These are phyloP conservation scores for Taiozyma sp. DNA, from an alignment of 1,139 yeast genomes.

Conservation along the genomic window DNA sequence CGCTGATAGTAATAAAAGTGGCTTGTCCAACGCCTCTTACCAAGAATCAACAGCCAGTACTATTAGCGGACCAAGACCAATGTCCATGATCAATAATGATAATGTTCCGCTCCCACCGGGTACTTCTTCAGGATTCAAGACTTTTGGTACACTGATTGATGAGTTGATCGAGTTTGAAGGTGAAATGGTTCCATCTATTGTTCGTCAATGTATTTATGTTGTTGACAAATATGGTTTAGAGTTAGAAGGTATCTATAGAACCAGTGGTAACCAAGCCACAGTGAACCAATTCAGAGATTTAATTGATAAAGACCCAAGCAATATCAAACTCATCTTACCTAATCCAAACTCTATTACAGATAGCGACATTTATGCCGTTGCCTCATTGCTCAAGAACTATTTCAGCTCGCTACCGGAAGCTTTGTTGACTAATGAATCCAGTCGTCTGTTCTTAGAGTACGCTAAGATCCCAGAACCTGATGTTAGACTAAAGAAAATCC, in stretches of 20 bases:
- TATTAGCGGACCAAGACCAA: constrained; percentile 40
- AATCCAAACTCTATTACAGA: constrained; percentile 46
- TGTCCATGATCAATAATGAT: constrained; percentile 24
- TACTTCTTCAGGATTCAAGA: constrained; percentile 39
- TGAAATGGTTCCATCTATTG: constrained; percentile 88
- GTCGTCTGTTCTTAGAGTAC: constrained; percentile 62
- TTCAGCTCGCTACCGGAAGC: constrained; percentile 70
- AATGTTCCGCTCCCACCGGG: constrained; percentile 32
- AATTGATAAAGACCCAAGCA: constrained; percentile 74
- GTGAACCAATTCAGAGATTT: constrained; percentile 67
- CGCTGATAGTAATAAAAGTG: neutral
- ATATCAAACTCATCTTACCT: constrained; percentile 51
- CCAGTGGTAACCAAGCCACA: constrained; percentile 72
- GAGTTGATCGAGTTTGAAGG: constrained; percentile 75
- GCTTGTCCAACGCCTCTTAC: neutral
- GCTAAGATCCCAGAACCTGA: constrained; percentile 59
- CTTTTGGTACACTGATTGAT: constrained; percentile 80
- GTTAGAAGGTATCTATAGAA: constrained; percentile 84
- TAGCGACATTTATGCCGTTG: constrained; percentile 68
- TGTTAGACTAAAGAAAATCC: constrained; percentile 66
- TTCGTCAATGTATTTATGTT: constrained; percentile 80
- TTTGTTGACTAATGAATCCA: constrained; percentile 51
- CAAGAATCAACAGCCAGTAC: constrained; percentile 18
- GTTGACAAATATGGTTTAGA: constrained; percentile 80
- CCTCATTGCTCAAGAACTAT: constrained; percentile 63